These are phyloP conservation scores for Arachis monticola DNA, from an alignment of 331 rosid genomes.

Conservation along the genomic window DNA sequence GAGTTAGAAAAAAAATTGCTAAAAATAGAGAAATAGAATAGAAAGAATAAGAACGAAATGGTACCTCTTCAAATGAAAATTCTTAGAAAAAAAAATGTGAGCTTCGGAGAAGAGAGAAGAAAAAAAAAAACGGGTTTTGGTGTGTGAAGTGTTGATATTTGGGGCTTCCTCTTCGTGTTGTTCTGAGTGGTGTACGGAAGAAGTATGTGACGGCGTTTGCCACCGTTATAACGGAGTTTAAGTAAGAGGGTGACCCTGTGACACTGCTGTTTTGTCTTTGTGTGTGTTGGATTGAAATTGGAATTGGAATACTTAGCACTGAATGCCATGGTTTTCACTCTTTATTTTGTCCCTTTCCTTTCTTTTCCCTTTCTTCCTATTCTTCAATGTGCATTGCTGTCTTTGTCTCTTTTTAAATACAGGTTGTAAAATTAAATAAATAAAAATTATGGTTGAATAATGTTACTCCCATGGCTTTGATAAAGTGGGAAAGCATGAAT, in stretches of 20 bases:
- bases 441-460: background rate
- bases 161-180: slow-evolving; percentile 20
- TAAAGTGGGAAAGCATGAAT: background rate
- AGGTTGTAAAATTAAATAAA: too few species aligned
- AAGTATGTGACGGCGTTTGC: slow-evolving; percentile 36
- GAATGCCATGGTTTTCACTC: background rate
- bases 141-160: slow-evolving; percentile 4
- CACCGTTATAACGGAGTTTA: slow-evolving; percentile 51
- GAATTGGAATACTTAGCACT: background rate
- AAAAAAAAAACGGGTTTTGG: background rate
- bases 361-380: background rate
- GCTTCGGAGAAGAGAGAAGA: slow-evolving; percentile 1
- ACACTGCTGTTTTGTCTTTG: background rate
- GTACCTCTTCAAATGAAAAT: slow-evolving; percentile 39
- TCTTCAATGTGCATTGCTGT: background rate
- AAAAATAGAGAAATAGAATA: slow-evolving; percentile 22
- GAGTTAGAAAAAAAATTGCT: slow-evolving; percentile 4
- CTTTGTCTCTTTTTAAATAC: background rate
- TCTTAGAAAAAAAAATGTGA: background rate
- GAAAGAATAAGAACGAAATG: background rate
- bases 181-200: slow-evolving; percentile 29
- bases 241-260: background rate
- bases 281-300: background rate
- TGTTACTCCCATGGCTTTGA: background rate
- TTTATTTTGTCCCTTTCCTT: slow-evolving; percentile 3